Percentiles rank a stretch among this genome's conserved stretches.
Evolutionary conservation across 2,329 filamentous ascomycete species (phyloP).

Genomic region (Pseudodiploospora longispora): DNA sequence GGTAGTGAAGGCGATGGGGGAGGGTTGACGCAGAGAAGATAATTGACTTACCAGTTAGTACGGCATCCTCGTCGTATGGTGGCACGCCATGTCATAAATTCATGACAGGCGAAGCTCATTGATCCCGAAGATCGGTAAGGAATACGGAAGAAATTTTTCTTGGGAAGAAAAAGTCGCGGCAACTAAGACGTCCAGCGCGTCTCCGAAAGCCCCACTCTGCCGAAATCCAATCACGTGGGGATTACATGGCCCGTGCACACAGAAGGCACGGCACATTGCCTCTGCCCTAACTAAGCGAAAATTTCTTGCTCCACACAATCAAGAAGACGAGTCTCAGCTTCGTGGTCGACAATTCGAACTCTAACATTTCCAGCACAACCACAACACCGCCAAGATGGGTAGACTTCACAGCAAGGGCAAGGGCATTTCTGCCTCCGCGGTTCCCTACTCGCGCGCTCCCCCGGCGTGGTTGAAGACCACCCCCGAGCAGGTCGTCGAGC

Average conservation of each 20-base stretch:
- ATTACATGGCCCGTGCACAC: too few species aligned
- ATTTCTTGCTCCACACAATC: slow-evolving; percentile 35
- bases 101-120: too few species aligned
- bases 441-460: slow-evolving; percentile 91
- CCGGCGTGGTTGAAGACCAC: slow-evolving; percentile 98
- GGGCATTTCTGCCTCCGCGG: slow-evolving; percentile 91
- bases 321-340: slow-evolving; percentile 15
- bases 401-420: slow-evolving; percentile 99
- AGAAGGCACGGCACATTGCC: slow-evolving; percentile 8
- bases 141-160: neutral
- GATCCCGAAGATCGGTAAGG: too few species aligned
- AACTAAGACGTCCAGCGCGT: neutral
- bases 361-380: slow-evolving; percentile 27
- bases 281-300: slow-evolving; percentile 40
- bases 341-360: slow-evolving; percentile 18
- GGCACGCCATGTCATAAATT: too few species aligned
- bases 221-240: slow-evolving; percentile 3
- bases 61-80: neutral
- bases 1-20: slow-evolving; percentile 5
- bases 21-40: slow-evolving; percentile 4
- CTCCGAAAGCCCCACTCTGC: too few species aligned
- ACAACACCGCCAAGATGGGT: slow-evolving; percentile 64
- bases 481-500: slow-evolving; percentile 95
- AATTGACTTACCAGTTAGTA: slow-evolving; percentile 24
- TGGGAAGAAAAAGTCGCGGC: neutral